Percentiles rank a stretch among this genome's conserved stretches.
phyloP scores from a whole-genome alignment of 2,329 filamentous ascomycete genomes.

The Fusarium zealandicum region DNA sequence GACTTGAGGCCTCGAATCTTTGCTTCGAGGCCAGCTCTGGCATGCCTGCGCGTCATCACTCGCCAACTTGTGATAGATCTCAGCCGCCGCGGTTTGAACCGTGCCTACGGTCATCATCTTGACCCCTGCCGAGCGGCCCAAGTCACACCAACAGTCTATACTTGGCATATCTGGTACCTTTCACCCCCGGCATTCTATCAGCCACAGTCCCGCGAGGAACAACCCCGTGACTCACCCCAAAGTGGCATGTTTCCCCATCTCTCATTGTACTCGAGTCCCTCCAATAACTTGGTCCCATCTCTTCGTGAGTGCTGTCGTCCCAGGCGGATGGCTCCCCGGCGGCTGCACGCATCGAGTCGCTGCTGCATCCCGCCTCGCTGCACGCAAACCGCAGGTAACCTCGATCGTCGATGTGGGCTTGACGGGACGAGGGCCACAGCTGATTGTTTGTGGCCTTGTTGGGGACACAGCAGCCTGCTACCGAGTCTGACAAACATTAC shows the following conservation, averaged over 20 bases:
- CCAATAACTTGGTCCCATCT: constrained; percentile 27
- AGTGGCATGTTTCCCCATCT: constrained; percentile 30
- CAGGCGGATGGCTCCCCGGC: constrained; percentile 26
- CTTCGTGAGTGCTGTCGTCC: constrained; percentile 1
- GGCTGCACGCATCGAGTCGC: constrained; percentile 30
- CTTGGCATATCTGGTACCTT: constrained; percentile 10
- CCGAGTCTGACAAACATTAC: constrained; percentile 21
- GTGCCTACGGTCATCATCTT: constrained; percentile 16
- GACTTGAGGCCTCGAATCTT: neutral
- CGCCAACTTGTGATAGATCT: constrained; percentile 36
- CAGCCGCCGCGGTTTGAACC: constrained; percentile 31
- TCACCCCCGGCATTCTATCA: constrained; percentile 29
- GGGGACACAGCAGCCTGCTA: constrained; percentile 17
- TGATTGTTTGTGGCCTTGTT: constrained; percentile 20
- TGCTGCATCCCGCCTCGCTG: constrained; percentile 3
- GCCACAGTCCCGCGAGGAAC: constrained; percentile 32
- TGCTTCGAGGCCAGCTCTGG: neutral
- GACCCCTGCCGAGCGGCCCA: constrained; percentile 1
- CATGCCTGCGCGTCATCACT: constrained; percentile 7
- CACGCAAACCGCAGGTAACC: constrained; percentile 19
- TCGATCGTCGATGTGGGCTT: constrained; percentile 23
- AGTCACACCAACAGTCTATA: constrained; percentile 10
- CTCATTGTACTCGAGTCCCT: constrained; percentile 4
- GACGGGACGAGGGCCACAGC: constrained; percentile 14
- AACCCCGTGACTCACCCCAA: constrained; percentile 35